Evolutionary conservation across 2,329 filamentous ascomycete genomes (phyloP).

Genomic region (Acrocalymma vagum): DNA sequence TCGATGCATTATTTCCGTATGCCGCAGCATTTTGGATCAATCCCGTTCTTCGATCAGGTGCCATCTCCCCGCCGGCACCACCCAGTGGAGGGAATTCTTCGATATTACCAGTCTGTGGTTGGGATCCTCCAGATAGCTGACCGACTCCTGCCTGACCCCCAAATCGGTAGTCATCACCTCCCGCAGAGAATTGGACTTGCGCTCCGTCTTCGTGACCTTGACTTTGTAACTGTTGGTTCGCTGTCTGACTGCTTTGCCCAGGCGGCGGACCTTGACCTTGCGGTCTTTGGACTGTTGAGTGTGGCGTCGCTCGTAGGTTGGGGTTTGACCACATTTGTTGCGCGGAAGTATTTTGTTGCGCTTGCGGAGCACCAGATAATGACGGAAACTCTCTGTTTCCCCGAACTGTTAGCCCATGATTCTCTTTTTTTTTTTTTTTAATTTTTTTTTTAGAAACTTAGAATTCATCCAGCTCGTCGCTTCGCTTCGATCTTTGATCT

Average conservation of each 20-base stretch:
- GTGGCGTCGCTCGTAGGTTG: conserved; percentile 61
- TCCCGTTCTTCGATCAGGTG: conserved; percentile 58
- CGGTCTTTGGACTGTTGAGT: conserved; percentile 63
- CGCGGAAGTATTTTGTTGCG: conserved; percentile 60
- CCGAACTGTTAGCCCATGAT: conserved; percentile 34
- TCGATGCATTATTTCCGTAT: conserved; percentile 47
- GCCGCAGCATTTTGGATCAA: conserved; percentile 60
- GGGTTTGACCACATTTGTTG: conserved; percentile 67
- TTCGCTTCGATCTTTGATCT: conserved; percentile 10
- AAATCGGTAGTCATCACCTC: conserved; percentile 64
- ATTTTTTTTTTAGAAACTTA: too few relatives aligned
- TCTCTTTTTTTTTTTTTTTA: too few relatives aligned
- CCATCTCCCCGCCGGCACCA: conserved; percentile 60
- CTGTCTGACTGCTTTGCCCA: conserved; percentile 43
- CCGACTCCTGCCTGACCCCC: conserved; percentile 63
- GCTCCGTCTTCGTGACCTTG: conserved; percentile 50
- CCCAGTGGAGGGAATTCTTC: conserved; percentile 70
- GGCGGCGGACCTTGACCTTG: conserved; percentile 49
- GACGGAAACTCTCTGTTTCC: conserved; percentile 67
- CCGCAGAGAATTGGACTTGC: conserved; percentile 60
- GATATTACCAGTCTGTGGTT: conserved; percentile 65
- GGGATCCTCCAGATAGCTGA: conserved; percentile 58
- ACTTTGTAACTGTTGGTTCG: conserved; percentile 54
- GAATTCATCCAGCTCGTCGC: neutral
- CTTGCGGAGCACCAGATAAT: conserved; percentile 65